These are phyloP conservation scores for Flaveria linearis DNA, from an alignment of 129 eudicot genomes.

Conservation along the genomic window DNA sequence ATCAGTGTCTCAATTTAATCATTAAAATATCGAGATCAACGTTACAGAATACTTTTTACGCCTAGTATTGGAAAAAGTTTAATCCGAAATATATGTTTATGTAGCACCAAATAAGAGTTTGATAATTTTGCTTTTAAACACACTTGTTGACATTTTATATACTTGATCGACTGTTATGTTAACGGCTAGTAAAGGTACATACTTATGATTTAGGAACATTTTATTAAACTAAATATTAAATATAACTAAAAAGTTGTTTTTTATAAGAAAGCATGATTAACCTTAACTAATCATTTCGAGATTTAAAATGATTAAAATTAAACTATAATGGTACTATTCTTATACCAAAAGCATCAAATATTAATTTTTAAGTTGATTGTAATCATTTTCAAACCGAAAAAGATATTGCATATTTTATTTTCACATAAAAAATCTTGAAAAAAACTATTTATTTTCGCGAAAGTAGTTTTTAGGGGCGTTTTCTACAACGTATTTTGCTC, in stretches of 20 bases:
- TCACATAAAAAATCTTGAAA: too few relatives aligned
- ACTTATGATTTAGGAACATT: not conserved
- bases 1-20: too few relatives aligned
- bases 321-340: not conserved
- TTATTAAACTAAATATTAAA: not conserved
- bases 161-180: too few relatives aligned
- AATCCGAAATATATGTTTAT: too few relatives aligned
- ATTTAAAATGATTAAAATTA: slow-evolving; percentile 2
- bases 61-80: too few relatives aligned
- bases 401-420: not conserved
- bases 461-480: not conserved
- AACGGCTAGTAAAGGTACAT: too few relatives aligned
- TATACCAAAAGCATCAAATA: not conserved
- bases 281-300: not conserved
- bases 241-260: not conserved
- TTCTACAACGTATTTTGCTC: not conserved
- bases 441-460: not conserved
- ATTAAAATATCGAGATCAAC: too few relatives aligned
- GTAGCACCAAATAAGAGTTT: too few relatives aligned
- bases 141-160: too few relatives aligned
- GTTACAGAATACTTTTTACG: too few relatives aligned
- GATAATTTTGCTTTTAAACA: too few relatives aligned
- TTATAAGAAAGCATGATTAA: not conserved
- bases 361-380: slow-evolving; percentile 9
- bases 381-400: not conserved